Evolutionary conservation across 495 filamentous ascomycete genomes (phyloP), one percentile per base, ranked within the genome.

Genomic region (Hypomontagnella submonticulosa): DNA sequence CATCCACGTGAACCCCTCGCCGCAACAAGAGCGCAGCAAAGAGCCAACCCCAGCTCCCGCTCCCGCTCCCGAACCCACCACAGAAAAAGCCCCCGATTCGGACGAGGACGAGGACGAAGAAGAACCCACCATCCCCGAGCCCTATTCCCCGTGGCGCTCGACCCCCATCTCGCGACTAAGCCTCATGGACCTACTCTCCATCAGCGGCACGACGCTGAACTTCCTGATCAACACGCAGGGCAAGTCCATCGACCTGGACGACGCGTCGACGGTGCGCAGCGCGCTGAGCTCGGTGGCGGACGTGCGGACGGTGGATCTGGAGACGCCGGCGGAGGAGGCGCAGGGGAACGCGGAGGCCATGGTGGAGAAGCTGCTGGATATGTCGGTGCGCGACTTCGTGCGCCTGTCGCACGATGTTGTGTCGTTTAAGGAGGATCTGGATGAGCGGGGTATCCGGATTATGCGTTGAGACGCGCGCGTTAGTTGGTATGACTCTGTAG

Each of bases 301-400:
- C 33, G 33, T 11, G 33, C 33, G 10, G 36, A 13, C 36, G 11
- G 19, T 44, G 4, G 33, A 48, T 13, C 56, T 49, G 43, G 9
- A 23, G 0, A 50, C 38, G 23, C 6, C n/a, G 11, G 4, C 4
- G 4, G 42, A 55, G 15, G 27, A 52, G 12, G 55, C 55, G 16
- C 3, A 4, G 8, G 23, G n/a, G 11, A 11, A 20, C n/a, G 32
- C 36, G 1, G 44, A 19, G 0, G 23, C 30, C 0, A 37, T 38
- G n/a, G 43, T 18, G 5, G 43, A 60, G 9, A 12, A 6, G 0
- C n/a, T 66, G 12, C 20, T 55, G 3, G 23, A 53, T 10, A 55
- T 60, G 56, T n/a, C 41, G 12, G 16, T 66, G 3, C 20, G 42
- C 9, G 43, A 44, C 2, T 54, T 55, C 18, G 2, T 54, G 43